Evolutionary conservation across 2,329 filamentous ascomycete genomes (phyloP).

Genomic region (Penicillium nordicum): DNA sequence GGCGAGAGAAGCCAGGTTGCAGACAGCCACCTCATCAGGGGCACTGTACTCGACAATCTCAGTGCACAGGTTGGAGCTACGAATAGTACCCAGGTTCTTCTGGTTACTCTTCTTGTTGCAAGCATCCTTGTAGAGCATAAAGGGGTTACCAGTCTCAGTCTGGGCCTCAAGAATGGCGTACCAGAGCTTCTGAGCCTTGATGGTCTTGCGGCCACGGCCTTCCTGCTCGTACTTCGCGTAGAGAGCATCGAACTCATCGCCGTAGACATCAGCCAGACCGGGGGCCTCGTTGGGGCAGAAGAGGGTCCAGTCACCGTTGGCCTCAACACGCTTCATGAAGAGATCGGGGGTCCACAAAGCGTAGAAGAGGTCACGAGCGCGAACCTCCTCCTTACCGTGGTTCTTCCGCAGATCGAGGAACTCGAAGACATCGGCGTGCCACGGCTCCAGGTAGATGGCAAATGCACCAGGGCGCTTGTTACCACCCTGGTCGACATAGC

Average conservation of each 20-base stretch:
- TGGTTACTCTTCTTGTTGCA: slow-evolving; percentile 99
- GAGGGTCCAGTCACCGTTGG: slow-evolving; percentile 93
- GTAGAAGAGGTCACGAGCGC: slow-evolving; percentile 95
- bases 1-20: slow-evolving; percentile 92
- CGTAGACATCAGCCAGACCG: slow-evolving; percentile 92
- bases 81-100: slow-evolving; percentile 98
- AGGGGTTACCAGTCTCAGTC: slow-evolving; percentile 97
- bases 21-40: slow-evolving; percentile 96
- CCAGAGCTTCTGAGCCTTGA: slow-evolving; percentile 99
- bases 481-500: slow-evolving; percentile 97
- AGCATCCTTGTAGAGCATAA: slow-evolving; percentile 99
- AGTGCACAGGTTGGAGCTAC: slow-evolving; percentile 97
- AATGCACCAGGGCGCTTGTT: slow-evolving; percentile 99
- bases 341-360: slow-evolving; percentile 98
- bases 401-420: slow-evolving; percentile 99
- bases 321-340: slow-evolving; percentile 99
- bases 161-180: slow-evolving; percentile 97
- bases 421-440: slow-evolving; percentile 96
- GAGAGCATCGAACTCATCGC: slow-evolving; percentile 92
- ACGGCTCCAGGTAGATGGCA: slow-evolving; percentile 97
- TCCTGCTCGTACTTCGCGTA: slow-evolving; percentile 88
- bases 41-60: slow-evolving; percentile 98
- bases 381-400: slow-evolving; percentile 97
- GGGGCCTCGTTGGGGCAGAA: slow-evolving; percentile 98
- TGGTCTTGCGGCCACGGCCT: slow-evolving; percentile 80